Percentiles rank a stretch among this genome's conserved stretches.
Evolutionary conservation across 768 basidiomycete species (phyloP).

Genomic region (Leucocoprinus leucothites): DNA sequence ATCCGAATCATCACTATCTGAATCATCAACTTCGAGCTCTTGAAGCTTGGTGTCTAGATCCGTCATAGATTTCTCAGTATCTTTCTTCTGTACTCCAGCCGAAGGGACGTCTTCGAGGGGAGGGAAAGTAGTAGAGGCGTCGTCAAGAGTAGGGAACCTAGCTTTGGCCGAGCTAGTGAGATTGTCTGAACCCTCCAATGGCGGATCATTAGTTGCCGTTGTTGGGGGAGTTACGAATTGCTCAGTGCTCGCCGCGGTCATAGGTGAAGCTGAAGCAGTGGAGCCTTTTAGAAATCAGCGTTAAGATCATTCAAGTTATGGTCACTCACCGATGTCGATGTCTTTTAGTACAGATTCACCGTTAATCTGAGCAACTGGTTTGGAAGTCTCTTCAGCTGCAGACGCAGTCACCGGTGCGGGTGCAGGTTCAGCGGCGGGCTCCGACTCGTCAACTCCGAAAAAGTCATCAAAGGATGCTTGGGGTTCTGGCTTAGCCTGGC

Average conservation of each 20-base stretch:
- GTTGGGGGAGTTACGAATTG: conserved; percentile 61
- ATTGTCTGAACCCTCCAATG: conserved; percentile 15
- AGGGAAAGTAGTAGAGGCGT: conserved; percentile 37
- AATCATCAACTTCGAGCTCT: conserved; percentile 56
- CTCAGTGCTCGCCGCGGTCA: conserved; percentile 39
- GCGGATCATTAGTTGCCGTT: conserved; percentile 24
- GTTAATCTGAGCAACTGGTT: not conserved
- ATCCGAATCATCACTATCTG: conserved; percentile 34
- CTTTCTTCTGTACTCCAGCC: conserved; percentile 13
- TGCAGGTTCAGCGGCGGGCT: not conserved
- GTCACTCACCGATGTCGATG: not conserved
- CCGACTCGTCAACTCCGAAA: conserved; percentile 10
- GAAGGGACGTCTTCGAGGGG: conserved; percentile 27
- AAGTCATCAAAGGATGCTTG: conserved; percentile 9
- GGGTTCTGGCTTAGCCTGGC: conserved; percentile 3
- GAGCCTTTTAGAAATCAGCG: not conserved
- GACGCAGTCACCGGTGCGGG: not conserved
- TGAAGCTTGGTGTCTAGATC: conserved; percentile 34
- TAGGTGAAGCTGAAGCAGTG: conserved; percentile 23
- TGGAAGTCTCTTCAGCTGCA: conserved; percentile 1
- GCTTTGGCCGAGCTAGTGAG: conserved; percentile 11
- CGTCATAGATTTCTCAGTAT: conserved; percentile 9
- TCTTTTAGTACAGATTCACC: not conserved
- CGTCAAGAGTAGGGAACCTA: conserved; percentile 31
- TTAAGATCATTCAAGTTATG: not conserved